Conservation (phyloP, 1,139 yeast genomes). For the Dujonia santamariae region DNA sequence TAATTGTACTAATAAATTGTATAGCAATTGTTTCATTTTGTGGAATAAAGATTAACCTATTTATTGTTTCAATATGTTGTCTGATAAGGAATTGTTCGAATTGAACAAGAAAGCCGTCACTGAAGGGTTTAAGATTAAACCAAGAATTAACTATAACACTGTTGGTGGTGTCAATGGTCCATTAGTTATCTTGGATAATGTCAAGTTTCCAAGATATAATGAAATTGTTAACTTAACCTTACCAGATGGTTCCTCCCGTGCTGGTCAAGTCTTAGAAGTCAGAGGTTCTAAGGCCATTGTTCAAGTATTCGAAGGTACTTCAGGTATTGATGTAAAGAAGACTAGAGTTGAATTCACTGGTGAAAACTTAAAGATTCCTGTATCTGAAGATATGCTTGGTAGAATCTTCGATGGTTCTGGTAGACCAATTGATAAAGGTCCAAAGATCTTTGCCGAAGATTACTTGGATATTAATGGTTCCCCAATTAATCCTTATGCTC, state of each 20-base stretch:
- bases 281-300: conserved; percentile 96
- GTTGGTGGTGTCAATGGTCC: conserved; percentile 99
- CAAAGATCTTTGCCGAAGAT: conserved; percentile 97
- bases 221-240: conserved; percentile 95
- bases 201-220: conserved; percentile 92
- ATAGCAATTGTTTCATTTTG: neutral
- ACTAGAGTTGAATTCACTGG: conserved; percentile 98
- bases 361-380: conserved; percentile 86
- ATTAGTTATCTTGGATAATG: conserved; percentile 90
- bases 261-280: conserved; percentile 97
- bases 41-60: neutral
- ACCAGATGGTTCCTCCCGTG: conserved; percentile 92
- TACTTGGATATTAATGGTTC: conserved; percentile 97
- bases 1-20: conserved; percentile 1
- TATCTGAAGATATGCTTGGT: conserved; percentile 95
- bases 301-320: conserved; percentile 97
- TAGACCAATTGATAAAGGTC: conserved; percentile 97
- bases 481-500: conserved; percentile 96
- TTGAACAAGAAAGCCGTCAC: conserved; percentile 89
- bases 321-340: conserved; percentile 96
- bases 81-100: conserved; percentile 63
- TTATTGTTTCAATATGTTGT: conserved; percentile 24
- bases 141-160: conserved; percentile 89
- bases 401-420: conserved; percentile 99
- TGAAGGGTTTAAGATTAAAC: conserved; percentile 85